Evolutionary conservation across 1,284 basidiomycete species (phyloP).

Genomic region (Ustilago cynodontis): DNA sequence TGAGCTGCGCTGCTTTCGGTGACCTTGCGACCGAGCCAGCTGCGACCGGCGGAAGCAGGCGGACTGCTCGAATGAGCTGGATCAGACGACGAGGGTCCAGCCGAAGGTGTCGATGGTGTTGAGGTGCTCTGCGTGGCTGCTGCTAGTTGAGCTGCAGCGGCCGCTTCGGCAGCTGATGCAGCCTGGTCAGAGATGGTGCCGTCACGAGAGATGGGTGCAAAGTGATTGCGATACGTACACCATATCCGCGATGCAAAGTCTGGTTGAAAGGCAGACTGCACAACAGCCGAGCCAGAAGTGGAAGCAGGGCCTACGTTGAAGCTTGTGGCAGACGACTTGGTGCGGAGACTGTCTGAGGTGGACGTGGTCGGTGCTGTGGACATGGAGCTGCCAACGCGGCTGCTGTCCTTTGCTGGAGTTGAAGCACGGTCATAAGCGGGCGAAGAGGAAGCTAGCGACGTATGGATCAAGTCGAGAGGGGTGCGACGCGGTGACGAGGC

Average conservation of each 20-base stretch:
- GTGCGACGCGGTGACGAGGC: conserved; percentile 23
- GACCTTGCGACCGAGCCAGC: conserved; percentile 47
- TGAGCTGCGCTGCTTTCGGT: conserved; percentile 35
- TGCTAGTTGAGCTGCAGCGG: conserved; percentile 20
- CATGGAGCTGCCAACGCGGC: conserved; percentile 38
- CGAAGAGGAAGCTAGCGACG: conserved; percentile 19
- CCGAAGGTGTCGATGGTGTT: conserved; percentile 9
- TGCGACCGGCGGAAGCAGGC: conserved; percentile 24
- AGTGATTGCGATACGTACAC: conserved; percentile 68
- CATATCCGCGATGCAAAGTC: conserved; percentile 64
- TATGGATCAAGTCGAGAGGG: conserved; percentile 23
- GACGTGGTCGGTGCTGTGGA: conserved; percentile 32
- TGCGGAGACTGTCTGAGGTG: conserved; percentile 33
- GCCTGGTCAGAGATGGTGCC: conserved; percentile 65
- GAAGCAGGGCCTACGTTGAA: conserved; percentile 7
- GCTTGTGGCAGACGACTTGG: conserved; percentile 45
- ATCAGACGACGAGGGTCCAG: conserved; percentile 9
- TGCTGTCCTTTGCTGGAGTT: conserved; percentile 12
- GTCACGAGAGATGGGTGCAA: conserved; percentile 64
- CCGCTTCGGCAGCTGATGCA: conserved; percentile 48
- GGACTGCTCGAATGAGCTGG: conserved; percentile 24
- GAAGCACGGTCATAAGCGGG: conserved; percentile 11
- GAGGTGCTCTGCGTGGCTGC: conserved; percentile 10
- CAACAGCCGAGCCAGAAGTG: background rate
- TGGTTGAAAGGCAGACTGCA: conserved; percentile 40